These are phyloP conservation scores for Neurospora sp. DNA, from an alignment of 495 filamentous ascomycete genomes.

Conservation along the genomic window DNA sequence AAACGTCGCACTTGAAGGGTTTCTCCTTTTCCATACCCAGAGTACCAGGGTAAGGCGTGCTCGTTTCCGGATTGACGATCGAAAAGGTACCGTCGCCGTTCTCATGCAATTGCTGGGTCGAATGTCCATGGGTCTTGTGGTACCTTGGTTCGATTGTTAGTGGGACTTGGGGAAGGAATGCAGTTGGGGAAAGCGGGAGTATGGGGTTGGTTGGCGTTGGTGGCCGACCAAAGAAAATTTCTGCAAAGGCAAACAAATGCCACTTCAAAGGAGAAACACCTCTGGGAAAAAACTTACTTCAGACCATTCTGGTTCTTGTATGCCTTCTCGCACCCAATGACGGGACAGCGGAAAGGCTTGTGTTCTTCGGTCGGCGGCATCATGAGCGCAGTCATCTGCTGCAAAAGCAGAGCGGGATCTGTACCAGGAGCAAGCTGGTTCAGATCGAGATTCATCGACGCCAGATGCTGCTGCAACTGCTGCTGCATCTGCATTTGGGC, in stretches of 20 bases:
- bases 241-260: neutral
- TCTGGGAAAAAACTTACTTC: constrained; percentile 49
- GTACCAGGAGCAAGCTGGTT: constrained; percentile 63
- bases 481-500: constrained; percentile 26
- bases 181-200: constrained; percentile 4
- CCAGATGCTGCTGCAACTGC: constrained; percentile 49
- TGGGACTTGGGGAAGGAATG: constrained; percentile 4
- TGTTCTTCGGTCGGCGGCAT: constrained; percentile 58
- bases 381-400: constrained; percentile 57
- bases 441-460: constrained; percentile 52
- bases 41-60: constrained; percentile 86
- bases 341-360: constrained; percentile 94
- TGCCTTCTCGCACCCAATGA: constrained; percentile 97
- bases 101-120: constrained; percentile 89
- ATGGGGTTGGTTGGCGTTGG: neutral
- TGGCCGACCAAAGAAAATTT: neutral
- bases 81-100: constrained; percentile 96
- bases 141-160: constrained; percentile 45
- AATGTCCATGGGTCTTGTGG: constrained; percentile 81
- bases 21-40: constrained; percentile 99
- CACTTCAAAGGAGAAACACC: constrained; percentile 1
- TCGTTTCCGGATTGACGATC: constrained; percentile 94
- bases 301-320: constrained; percentile 99
- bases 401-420: constrained; percentile 63
- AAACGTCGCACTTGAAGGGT: constrained; percentile 91